Evolutionary conservation across 345 rosid genomes (phyloP), one percentile per base, ranked within the genome.

Genomic region (Linum usitatissimum): DNA sequence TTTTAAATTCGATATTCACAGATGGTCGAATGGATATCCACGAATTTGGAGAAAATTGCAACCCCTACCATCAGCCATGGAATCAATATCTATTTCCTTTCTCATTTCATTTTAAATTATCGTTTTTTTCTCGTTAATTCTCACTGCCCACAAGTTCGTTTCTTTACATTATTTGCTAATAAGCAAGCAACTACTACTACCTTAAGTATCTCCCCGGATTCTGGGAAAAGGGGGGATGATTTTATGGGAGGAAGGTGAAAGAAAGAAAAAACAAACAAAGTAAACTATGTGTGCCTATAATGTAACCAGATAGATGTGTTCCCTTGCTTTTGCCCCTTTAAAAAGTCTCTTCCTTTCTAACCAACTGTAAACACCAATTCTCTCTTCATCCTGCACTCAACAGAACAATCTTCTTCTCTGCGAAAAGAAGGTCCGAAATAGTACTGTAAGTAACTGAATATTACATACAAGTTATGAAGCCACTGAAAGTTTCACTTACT

Each of bases 341-440:
- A 10, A 15, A 4, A 3, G 51, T 15, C 51, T 45, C 51, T 34
- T 34, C 38, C 38, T 34, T 34, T 34, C 38, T 34, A 34, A 4
- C 38, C 38, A 34, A 34, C 51, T 45, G 14, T 45, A 45, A 45
- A 6, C 14, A 45, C 1, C 4, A 15, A 45, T 45, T 5, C 8
- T 34, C 38, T 34, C 38, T 34, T 34, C 38, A 34, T 45, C 10
- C 51, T 45, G 51, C 17, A 10, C 61, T 76, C 68, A 81, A 75
- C 92, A 83, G 63, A 83, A 77, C 23, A 80, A 68, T 68, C 85
- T 80, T 61, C 86, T 76, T 68, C 62, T 78, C 88, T 81, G 86
- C 17, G 15, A 10, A 45, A 45, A 10, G 17, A 23, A 23, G 28
- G 28, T 23, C 2, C 28, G 28, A 23, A 23, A 23, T 23, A 23